Evolutionary conservation across 2,329 filamentous ascomycete genomes (phyloP).

Genomic region (Sporothrix pallida): DNA sequence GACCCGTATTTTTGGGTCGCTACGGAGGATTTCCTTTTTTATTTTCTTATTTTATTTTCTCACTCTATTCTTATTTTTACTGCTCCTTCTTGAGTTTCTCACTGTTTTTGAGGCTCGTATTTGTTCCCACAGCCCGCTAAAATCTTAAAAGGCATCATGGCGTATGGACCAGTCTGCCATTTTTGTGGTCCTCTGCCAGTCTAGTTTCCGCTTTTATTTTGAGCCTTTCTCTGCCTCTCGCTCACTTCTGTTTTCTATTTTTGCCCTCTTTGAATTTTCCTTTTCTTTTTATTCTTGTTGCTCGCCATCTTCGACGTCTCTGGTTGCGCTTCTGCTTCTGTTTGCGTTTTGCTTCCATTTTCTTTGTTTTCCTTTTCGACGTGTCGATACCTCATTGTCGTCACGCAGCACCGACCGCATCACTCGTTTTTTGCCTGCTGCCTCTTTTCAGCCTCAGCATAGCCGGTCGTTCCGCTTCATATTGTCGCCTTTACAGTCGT

Average conservation of each 20-base stretch:
- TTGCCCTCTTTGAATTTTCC: not conserved
- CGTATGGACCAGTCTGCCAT: slow-evolving; percentile 13
- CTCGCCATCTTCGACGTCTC: not conserved
- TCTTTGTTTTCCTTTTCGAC: not conserved
- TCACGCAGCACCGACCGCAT: not conserved
- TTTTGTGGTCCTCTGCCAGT: slow-evolving; percentile 13
- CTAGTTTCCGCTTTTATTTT: not conserved
- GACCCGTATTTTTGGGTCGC: not conserved
- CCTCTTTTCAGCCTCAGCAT: too few relatives aligned
- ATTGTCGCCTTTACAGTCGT: too few relatives aligned
- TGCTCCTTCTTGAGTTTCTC: too few relatives aligned
- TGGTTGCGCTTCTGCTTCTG: not conserved
- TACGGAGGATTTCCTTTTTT: not conserved
- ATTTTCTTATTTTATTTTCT: slow-evolving; percentile 27
- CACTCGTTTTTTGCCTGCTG: too few relatives aligned
- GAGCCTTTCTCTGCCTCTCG: not conserved
- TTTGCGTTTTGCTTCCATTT: not conserved
- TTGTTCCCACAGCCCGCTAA: slow-evolving; percentile 9
- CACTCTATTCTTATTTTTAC: slow-evolving; percentile 15
- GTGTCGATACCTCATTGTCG: not conserved
- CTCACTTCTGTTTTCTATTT: slow-evolving; percentile 24
- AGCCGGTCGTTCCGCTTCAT: too few relatives aligned
- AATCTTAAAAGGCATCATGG: slow-evolving; percentile 2
- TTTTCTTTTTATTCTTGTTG: not conserved
- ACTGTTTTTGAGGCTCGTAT: not conserved